These are phyloP conservation scores for Gynandropsis gynandra DNA, from an alignment of 345 rosid genomes.

Conservation along the genomic window DNA sequence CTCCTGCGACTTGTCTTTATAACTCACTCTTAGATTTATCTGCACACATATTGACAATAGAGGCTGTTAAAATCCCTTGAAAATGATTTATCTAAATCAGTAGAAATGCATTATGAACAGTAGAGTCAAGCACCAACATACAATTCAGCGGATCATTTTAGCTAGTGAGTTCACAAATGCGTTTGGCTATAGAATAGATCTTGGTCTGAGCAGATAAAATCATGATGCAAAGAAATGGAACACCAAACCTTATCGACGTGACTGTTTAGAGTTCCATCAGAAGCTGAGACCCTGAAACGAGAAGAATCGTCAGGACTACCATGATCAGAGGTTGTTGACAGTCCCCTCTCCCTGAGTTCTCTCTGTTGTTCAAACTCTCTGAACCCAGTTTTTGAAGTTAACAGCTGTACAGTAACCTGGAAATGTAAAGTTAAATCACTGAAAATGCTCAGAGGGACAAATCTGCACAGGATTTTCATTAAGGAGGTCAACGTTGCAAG, in stretches of 20 bases:
- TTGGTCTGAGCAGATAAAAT: constrained; percentile 13
- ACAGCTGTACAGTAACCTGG: constrained; percentile 89
- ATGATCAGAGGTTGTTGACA: constrained; percentile 53
- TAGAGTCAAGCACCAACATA: constrained; percentile 9
- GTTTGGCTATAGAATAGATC: not conserved
- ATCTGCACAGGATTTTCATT: constrained; percentile 6
- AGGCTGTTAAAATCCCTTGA: constrained; percentile 8
- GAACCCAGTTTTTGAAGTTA: constrained; percentile 96
- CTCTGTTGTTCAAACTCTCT: constrained; percentile 99
- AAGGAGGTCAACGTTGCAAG: constrained; percentile 1
- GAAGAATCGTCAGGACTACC: constrained; percentile 49
- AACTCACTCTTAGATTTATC: constrained; percentile 56
- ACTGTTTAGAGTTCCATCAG: constrained; percentile 44
- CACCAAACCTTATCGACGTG: constrained; percentile 50
- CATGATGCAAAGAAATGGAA: constrained; percentile 19
- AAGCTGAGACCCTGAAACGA: constrained; percentile 40
- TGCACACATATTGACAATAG: constrained; percentile 25
- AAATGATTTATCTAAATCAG: not conserved
- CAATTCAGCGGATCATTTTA: constrained; percentile 3
- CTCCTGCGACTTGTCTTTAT: constrained; percentile 49
- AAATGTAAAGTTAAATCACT: constrained; percentile 13
- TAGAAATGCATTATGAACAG: constrained; percentile 1
- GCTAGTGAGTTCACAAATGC: constrained; percentile 2
- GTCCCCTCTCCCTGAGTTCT: constrained; percentile 79
- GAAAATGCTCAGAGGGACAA: constrained; percentile 11